Conservation (phyloP, 75 land plant genomes). For the Pinus taeda region DNA sequence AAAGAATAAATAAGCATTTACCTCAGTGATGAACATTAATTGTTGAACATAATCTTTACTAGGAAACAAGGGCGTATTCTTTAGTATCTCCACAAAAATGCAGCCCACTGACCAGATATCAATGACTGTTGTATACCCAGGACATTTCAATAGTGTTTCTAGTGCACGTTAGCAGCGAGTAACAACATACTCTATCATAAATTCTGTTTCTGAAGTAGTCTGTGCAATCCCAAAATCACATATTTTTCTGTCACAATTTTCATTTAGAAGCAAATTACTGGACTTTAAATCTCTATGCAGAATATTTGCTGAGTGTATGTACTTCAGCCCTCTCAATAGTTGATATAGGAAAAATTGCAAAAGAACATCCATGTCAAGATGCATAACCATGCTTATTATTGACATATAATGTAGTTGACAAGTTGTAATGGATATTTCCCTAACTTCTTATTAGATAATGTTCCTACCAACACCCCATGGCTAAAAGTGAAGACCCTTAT, state of each 20-base stretch:
- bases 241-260: slow-evolving; percentile 90
- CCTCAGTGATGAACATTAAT: slow-evolving; percentile 80
- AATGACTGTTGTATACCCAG: slow-evolving; percentile 89
- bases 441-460: background rate
- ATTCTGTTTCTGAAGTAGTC: slow-evolving; percentile 92
- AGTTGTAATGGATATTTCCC: background rate
- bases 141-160: slow-evolving; percentile 82
- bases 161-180: slow-evolving; percentile 97
- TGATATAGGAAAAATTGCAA: slow-evolving; percentile 92
- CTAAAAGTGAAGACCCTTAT: background rate
- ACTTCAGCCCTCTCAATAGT: slow-evolving; percentile 84
- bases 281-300: slow-evolving; percentile 95
- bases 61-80: slow-evolving; percentile 76
- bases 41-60: slow-evolving; percentile 94
- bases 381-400: background rate
- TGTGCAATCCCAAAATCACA: slow-evolving; percentile 96
- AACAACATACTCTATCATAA: slow-evolving; percentile 98
- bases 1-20: slow-evolving; percentile 15
- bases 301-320: slow-evolving; percentile 89
- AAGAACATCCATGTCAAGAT: background rate
- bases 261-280: slow-evolving; percentile 89
- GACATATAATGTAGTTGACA: background rate
- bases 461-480: too few relatives aligned
- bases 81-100: slow-evolving; percentile 82
- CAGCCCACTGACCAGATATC: slow-evolving; percentile 96